These are phyloP conservation scores for Amphibolis antarctica DNA, from an alignment of 106 monocot species.

Conservation along the genomic window DNA sequence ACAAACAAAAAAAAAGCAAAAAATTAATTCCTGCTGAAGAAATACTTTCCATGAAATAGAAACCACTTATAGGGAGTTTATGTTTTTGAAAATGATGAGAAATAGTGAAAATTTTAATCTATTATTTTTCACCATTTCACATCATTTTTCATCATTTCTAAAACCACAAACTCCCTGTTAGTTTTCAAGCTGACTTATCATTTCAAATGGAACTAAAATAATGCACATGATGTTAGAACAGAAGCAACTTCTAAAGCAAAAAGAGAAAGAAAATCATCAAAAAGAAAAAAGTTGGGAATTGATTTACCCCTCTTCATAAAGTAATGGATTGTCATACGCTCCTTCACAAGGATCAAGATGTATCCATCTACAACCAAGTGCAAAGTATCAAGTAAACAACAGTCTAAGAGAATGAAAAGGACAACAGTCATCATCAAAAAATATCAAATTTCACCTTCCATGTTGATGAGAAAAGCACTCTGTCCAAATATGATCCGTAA, in stretches of 20 bases:
- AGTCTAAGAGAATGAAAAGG: background rate
- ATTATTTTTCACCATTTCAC: too few relatives aligned
- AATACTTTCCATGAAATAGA: background rate
- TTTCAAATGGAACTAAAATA: too few relatives aligned
- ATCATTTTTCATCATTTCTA: too few relatives aligned
- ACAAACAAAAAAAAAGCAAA: background rate
- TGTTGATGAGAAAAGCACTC: constrained; percentile 66
- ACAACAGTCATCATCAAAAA: background rate
- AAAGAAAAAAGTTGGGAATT: background rate
- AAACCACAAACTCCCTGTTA: too few relatives aligned
- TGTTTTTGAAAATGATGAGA: too few relatives aligned
- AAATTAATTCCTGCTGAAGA: background rate
- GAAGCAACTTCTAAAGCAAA: too few relatives aligned
- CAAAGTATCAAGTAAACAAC: background rate
- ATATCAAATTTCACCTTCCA: constrained; percentile 42
- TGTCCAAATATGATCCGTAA: constrained; percentile 97
- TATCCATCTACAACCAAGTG: constrained; percentile 66
- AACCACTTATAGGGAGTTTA: background rate
- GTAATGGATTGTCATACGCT: constrained; percentile 72
- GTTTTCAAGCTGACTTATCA: too few relatives aligned
- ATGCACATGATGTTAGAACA: too few relatives aligned
- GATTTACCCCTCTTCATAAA: constrained; percentile 90
- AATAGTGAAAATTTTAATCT: too few relatives aligned
- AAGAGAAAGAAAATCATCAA: background rate
- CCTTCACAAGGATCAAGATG: constrained; percentile 99